These are phyloP conservation scores for Coniochaeta pulveracea DNA, from an alignment of 2,329 filamentous ascomycete genomes.

Conservation along the genomic window DNA sequence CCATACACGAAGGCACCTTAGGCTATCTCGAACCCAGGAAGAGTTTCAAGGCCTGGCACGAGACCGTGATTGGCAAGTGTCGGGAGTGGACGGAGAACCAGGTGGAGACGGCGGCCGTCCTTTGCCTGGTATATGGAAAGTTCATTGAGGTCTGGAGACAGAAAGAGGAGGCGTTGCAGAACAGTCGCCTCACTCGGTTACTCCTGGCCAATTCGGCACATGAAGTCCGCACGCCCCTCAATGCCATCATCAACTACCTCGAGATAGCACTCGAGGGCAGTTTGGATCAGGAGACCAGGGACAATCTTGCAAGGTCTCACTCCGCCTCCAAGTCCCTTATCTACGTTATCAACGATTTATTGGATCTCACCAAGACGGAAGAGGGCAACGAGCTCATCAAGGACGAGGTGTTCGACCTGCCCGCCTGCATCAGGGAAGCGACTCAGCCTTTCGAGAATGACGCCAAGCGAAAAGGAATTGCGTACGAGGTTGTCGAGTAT, in stretches of 20 bases:
- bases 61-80: constrained; percentile 71
- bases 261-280: constrained; percentile 79
- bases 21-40: constrained; percentile 67
- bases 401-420: constrained; percentile 68
- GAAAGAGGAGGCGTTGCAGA: constrained; percentile 76
- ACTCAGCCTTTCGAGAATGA: constrained; percentile 64
- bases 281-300: constrained; percentile 70
- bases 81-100: constrained; percentile 85
- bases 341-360: constrained; percentile 85
- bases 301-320: constrained; percentile 75
- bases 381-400: constrained; percentile 70
- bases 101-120: constrained; percentile 75
- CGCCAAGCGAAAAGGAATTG: constrained; percentile 62
- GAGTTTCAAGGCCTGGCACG: constrained; percentile 72
- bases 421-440: constrained; percentile 62
- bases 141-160: constrained; percentile 93
- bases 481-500: constrained; percentile 56
- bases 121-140: constrained; percentile 75
- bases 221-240: constrained; percentile 81
- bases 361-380: constrained; percentile 82
- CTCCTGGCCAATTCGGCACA: constrained; percentile 82
- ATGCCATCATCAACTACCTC: constrained; percentile 90
- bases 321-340: constrained; percentile 88
- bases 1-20: constrained; percentile 58
- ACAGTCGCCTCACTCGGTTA: constrained; percentile 66